Evolutionary conservation across 2,329 filamentous ascomycete species (phyloP).

Genomic region (Pseudogymnoascus sp.): DNA sequence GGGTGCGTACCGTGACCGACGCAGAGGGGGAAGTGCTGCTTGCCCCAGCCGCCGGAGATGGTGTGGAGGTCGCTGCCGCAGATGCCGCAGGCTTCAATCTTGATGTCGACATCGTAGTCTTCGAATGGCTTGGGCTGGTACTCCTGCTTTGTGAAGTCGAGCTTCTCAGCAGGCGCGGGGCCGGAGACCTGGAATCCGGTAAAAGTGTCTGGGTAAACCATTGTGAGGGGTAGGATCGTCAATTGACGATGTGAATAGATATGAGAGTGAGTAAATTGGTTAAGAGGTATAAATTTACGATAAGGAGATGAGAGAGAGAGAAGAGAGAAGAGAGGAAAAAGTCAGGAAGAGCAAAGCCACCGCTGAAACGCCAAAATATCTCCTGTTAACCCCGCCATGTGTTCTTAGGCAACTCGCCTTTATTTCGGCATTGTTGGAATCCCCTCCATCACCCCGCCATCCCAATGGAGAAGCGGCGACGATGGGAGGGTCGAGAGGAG

Average conservation of each 20-base stretch:
- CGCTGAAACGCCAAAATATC: neutral
- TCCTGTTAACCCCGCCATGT: neutral
- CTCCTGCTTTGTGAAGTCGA: constrained; percentile 35
- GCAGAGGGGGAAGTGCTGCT: constrained; percentile 42
- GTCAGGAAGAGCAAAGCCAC: neutral
- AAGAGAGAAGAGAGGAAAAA: neutral
- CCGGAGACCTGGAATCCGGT: constrained; percentile 49
- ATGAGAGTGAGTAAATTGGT: neutral
- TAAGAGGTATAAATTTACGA: neutral
- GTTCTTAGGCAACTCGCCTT: neutral
- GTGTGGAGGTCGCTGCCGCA: constrained; percentile 68
- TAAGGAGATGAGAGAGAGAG: neutral
- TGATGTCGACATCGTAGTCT: constrained; percentile 79
- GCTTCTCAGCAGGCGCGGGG: constrained; percentile 22
- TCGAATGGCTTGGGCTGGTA: constrained; percentile 80
- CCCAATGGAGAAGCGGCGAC: neutral
- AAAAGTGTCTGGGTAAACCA: constrained; percentile 48
- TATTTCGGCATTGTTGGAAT: neutral
- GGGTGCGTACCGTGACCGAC: constrained; percentile 38
- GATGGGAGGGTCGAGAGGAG: neutral
- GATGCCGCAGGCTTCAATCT: constrained; percentile 73
- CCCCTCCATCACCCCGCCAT: neutral
- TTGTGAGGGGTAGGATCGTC: constrained; percentile 14
- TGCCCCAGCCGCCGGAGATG: constrained; percentile 50
- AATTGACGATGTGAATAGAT: neutral